Conservation (phyloP, 371 early-diverging fungal genomes). For the Actinomucor elegans region DNA sequence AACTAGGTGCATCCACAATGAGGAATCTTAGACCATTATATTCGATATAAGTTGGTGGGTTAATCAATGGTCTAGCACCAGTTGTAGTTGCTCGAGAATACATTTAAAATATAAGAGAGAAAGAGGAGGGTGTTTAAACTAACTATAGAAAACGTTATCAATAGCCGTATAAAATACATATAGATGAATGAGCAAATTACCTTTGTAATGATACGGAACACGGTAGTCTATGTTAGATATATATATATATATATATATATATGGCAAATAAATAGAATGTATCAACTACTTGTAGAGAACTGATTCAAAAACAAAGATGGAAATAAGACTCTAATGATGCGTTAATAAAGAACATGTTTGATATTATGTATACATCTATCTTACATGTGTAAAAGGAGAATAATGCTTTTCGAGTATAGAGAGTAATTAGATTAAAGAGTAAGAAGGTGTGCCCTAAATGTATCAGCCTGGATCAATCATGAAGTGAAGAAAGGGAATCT, state of each 20-base stretch:
- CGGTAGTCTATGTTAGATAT: too few relatives aligned
- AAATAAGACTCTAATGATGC: too few relatives aligned
- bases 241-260: background rate
- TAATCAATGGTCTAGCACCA: constrained; percentile 38
- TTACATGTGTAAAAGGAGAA: too few relatives aligned
- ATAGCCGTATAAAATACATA: background rate
- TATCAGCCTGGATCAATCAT: constrained; percentile 20
- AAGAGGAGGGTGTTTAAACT: background rate
- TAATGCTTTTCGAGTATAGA: background rate
- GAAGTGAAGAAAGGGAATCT: constrained; percentile 3
- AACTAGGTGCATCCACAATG: constrained; percentile 55
- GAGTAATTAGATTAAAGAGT: background rate
- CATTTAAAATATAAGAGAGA: constrained; percentile 10
- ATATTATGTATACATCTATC: too few relatives aligned
- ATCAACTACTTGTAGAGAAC: too few relatives aligned
- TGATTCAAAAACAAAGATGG: too few relatives aligned
- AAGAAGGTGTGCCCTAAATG: background rate
- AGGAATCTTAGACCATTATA: constrained; percentile 43
- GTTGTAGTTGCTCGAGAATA: constrained; percentile 18
- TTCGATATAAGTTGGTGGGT: constrained; percentile 53
- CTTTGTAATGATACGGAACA: too few relatives aligned
- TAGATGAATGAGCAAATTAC: background rate
- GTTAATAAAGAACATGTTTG: too few relatives aligned
- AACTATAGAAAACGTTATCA: background rate
- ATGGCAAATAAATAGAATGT: background rate